These are phyloP conservation scores for Diophrys sp. DNA, from an alignment of 73 alveolate genomes.

Conservation along the genomic window DNA sequence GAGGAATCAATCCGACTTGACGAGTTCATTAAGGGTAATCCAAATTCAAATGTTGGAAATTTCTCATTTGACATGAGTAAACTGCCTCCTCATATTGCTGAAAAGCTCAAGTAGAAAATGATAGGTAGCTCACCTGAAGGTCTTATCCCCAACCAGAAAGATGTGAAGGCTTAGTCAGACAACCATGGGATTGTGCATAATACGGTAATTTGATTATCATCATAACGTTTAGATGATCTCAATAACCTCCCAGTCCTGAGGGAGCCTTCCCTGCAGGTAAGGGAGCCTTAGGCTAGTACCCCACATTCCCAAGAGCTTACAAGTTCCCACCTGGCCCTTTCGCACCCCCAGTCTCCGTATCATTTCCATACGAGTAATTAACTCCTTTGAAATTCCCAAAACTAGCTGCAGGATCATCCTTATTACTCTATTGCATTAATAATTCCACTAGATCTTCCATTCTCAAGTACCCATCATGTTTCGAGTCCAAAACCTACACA, in stretches of 20 bases:
- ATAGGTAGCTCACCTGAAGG: too few species aligned
- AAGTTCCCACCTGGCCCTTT: not conserved
- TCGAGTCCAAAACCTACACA: slow-evolving; percentile 21
- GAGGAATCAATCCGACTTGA: not conserved
- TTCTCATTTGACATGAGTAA: not conserved
- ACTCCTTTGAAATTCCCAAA: not conserved
- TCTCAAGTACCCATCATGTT: slow-evolving; percentile 36
- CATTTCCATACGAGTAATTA: not conserved
- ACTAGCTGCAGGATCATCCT: not conserved
- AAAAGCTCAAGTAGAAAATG: not conserved
- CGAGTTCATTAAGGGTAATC: not conserved
- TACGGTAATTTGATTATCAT: too few species aligned
- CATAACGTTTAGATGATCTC: too few species aligned
- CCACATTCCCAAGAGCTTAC: not conserved
- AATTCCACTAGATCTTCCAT: slow-evolving; percentile 27
- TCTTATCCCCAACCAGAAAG: too few species aligned
- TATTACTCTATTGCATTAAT: slow-evolving; percentile 24
- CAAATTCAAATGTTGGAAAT: not conserved
- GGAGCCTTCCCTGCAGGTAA: not conserved
- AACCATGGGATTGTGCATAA: too few species aligned
- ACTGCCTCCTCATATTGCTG: not conserved
- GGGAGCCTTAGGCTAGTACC: not conserved
- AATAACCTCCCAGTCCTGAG: not conserved
- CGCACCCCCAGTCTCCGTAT: not conserved
- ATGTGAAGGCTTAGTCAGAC: too few species aligned